These are phyloP conservation scores for Amniculicola lignicola DNA, from an alignment of 495 filamentous ascomycete species.

Conservation along the genomic window DNA sequence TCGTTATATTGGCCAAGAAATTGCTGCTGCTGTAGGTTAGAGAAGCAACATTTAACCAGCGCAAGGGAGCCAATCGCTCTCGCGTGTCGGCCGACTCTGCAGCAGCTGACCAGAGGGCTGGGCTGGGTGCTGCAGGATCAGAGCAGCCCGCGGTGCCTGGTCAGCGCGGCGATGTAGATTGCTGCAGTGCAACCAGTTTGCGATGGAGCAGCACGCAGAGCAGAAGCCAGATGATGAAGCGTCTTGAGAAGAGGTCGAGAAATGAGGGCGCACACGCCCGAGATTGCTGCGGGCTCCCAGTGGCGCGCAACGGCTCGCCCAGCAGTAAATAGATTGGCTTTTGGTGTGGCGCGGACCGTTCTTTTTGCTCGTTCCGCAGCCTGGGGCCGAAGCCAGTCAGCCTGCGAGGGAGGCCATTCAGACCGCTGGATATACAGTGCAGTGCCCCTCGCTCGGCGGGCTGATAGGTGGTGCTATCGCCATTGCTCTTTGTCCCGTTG, in stretches of 20 bases:
- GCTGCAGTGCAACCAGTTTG: constrained; percentile 5
- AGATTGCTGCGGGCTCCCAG: neutral
- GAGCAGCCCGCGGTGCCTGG: neutral
- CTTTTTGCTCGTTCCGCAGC: neutral
- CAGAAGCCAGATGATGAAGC: neutral
- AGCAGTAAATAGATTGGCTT: constrained; percentile 11
- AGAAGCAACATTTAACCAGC: constrained; percentile 11
- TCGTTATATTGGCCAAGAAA: constrained; percentile 30
- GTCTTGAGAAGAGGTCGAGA: neutral
- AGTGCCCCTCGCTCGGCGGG: neutral
- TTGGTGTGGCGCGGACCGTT: neutral
- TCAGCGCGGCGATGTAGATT: neutral
- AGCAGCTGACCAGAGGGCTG: neutral
- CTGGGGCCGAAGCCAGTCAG: constrained; percentile 12
- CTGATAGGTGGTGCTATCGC: too few species aligned
- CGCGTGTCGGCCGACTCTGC: neutral
- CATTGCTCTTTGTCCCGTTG: neutral
- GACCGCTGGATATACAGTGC: neutral
- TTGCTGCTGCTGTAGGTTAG: constrained; percentile 11
- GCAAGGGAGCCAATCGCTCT: constrained; percentile 1
- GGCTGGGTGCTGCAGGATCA: neutral
- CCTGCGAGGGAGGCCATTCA: neutral
- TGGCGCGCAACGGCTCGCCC: neutral
- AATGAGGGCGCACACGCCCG: constrained; percentile 7
- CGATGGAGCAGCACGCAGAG: neutral